These are phyloP conservation scores for Pseudogymnoascus sp. DNA, from an alignment of 2,329 filamentous ascomycete genomes.

Conservation along the genomic window DNA sequence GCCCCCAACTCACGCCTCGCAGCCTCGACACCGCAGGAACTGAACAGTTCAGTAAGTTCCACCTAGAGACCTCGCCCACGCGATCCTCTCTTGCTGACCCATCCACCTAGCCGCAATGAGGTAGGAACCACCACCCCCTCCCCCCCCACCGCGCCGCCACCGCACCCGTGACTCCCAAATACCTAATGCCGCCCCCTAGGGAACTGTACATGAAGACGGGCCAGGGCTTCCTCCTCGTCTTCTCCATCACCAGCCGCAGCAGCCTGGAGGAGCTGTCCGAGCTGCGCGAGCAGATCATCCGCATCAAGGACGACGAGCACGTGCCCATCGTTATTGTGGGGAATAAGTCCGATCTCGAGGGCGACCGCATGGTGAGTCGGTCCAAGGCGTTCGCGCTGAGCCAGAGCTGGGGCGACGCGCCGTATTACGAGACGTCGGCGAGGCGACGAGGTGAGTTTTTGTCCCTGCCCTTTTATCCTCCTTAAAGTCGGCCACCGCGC, in stretches of 20 bases:
- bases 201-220: conserved; percentile 69
- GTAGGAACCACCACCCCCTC: conserved; percentile 28
- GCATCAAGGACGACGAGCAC: conserved; percentile 63
- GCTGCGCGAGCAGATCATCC: conserved; percentile 63
- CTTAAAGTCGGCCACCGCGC: not conserved
- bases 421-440: conserved; percentile 66
- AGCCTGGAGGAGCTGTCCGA: conserved; percentile 63
- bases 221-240: conserved; percentile 67
- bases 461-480: not conserved
- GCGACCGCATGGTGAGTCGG: conserved; percentile 58
- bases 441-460: conserved; percentile 40
- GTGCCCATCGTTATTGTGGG: conserved; percentile 66
- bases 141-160: not conserved
- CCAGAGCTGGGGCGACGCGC: conserved; percentile 62
- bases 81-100: conserved; percentile 18
- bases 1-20: conserved; percentile 13
- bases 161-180: not conserved
- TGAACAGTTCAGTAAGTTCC: conserved; percentile 62
- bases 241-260: conserved; percentile 62
- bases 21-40: conserved; percentile 66
- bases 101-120: conserved; percentile 43
- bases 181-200: conserved; percentile 29
- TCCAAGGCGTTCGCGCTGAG: conserved; percentile 57
- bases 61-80: conserved; percentile 14
- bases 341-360: conserved; percentile 66